Percentiles rank a stretch among this genome's conserved stretches.
These are phyloP conservation scores for Carex scoparia DNA, from an alignment of 176 grass and related monocot genomes.

Conservation along the genomic window DNA sequence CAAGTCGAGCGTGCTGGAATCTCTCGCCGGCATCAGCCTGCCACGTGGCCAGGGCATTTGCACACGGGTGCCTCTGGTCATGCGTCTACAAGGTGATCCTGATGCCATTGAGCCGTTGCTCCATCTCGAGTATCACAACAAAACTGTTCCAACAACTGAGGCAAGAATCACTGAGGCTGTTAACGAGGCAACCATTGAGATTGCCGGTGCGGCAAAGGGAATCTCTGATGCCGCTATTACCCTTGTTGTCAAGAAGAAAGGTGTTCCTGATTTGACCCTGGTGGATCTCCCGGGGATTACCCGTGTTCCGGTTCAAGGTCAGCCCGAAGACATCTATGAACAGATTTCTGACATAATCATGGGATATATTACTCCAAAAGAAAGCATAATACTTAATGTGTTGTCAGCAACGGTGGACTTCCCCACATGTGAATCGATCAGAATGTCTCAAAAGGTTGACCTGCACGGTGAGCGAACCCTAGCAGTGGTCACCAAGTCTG, in stretches of 20 bases:
- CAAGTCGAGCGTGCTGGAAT: slow-evolving; percentile 29
- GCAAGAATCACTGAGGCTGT: neutral
- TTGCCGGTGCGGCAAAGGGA: slow-evolving; percentile 21
- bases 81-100: slow-evolving; percentile 23
- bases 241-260: slow-evolving; percentile 24
- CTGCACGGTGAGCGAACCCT: slow-evolving; percentile 10
- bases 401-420: too few relatives aligned
- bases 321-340: slow-evolving; percentile 28
- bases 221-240: slow-evolving; percentile 17
- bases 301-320: slow-evolving; percentile 26
- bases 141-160: slow-evolving; percentile 9
- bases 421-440: neutral
- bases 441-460: slow-evolving; percentile 33
- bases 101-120: neutral
- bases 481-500: slow-evolving; percentile 27
- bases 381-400: too few relatives aligned
- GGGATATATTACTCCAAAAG: too few relatives aligned
- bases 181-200: slow-evolving; percentile 8
- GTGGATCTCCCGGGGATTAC: slow-evolving; percentile 33
- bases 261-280: slow-evolving; percentile 23
- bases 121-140: slow-evolving; percentile 20
- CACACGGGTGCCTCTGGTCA: slow-evolving; percentile 31
- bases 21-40: slow-evolving; percentile 34
- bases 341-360: slow-evolving; percentile 23
- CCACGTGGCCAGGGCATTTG: slow-evolving; percentile 33